Conservation (phyloP, 495 filamentous ascomycete species). For the Clohesyomyces aquaticus region DNA sequence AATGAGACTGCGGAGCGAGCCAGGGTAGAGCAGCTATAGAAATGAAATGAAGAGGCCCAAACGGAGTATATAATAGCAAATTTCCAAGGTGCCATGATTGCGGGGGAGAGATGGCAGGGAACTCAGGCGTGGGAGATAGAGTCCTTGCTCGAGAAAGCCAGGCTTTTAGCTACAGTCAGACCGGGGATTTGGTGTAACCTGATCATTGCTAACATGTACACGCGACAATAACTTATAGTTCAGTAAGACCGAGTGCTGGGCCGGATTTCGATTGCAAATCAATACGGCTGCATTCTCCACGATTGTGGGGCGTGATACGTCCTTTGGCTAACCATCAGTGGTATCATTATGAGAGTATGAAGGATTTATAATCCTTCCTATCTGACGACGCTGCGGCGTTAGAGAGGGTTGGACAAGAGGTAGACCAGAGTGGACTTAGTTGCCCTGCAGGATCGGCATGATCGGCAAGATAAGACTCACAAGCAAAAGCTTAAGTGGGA, state of each 20-base stretch:
- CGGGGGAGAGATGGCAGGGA: neutral
- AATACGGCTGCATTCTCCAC: too few relatives aligned
- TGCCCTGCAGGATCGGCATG: neutral
- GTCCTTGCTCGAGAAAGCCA: neutral
- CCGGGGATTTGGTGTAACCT: neutral
- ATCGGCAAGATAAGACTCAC: neutral
- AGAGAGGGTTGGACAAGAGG: neutral
- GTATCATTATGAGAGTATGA: too few relatives aligned
- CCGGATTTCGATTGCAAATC: too few relatives aligned
- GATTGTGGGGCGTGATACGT: too few relatives aligned
- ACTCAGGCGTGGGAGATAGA: neutral
- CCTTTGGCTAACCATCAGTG: too few relatives aligned
- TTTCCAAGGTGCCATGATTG: neutral
- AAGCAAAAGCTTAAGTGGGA: neutral
- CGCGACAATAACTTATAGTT: too few relatives aligned
- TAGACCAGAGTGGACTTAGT: neutral
- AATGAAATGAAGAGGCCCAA: neutral
- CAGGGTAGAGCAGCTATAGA: neutral
- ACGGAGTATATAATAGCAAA: neutral
- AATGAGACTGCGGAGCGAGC: constrained; percentile 11
- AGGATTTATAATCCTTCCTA: too few relatives aligned
- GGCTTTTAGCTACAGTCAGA: neutral
- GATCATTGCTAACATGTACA: neutral
- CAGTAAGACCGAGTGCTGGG: too few relatives aligned
- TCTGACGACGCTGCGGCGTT: neutral